Evolutionary conservation across 2,329 filamentous ascomycete species (phyloP), one percentile per base, ranked within the genome.

Genomic region (Gyromitra esculenta): DNA sequence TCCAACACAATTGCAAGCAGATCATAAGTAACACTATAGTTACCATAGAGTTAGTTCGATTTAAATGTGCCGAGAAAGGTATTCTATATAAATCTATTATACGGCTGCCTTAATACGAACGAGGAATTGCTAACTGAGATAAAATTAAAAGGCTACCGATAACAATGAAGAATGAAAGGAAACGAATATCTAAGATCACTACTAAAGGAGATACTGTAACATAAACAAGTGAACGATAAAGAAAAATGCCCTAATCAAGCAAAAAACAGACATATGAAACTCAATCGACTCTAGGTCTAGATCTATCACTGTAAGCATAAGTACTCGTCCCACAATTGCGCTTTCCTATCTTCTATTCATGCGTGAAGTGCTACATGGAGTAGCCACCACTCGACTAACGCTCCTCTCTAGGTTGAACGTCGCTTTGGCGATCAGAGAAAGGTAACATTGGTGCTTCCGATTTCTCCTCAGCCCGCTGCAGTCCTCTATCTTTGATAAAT

Each of bases 401-500:
- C 18, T 18, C 15, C 9, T 37, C 65, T 13, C 1, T 21, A 5
- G 39, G 25, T 9, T 15, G 7, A 18, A 25, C 3, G 2, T 69
- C n/a, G 1, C 25, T 31, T 11, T n/a, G 52, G 25, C 21, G 11
- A 11, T 5, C 21, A 6, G 54, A 5, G 43, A 59, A 25, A 5
- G 48, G 39, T 9, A 7, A 7, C 0, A 59, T 21, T 3, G 25
- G 41, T 1, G 5, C 5, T 21, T 68, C 43, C 13, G 18, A 80
- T 82, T 35, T 82, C 70, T 77, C 80, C 77, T 48, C 81, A 77
- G 70, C 81, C 80, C 64, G 82, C 73, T 83, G 83, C 63, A 89
- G 78, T 0, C 87, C 87, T 41, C 83, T 83, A 73, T 88, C 86
- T 66, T 85, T 86, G 73, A 90, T 84, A 9, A 89, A 84, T 0